Conservation (phyloP, 2,329 filamentous ascomycete species). For the Apiospora sp. region DNA sequence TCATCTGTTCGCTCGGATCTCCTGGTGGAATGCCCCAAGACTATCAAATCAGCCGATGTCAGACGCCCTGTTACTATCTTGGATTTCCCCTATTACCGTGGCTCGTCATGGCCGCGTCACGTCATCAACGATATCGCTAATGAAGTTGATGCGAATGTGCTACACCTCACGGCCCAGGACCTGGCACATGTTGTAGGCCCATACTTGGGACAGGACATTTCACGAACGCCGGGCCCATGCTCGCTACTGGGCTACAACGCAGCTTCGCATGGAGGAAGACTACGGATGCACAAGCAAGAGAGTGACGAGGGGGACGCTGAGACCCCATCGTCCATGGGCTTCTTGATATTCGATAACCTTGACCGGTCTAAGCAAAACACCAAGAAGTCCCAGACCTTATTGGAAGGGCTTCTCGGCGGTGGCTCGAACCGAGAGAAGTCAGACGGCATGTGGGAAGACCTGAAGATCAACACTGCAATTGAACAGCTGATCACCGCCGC, state of each 20-base stretch:
- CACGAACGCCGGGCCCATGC: slow-evolving; percentile 53
- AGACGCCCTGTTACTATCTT: slow-evolving; percentile 41
- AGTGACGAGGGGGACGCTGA: slow-evolving; percentile 31
- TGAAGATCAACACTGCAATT: slow-evolving; percentile 66
- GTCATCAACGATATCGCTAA: slow-evolving; percentile 65
- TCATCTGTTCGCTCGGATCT: slow-evolving; percentile 38
- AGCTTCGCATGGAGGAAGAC: slow-evolving; percentile 61
- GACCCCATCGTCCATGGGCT: slow-evolving; percentile 26
- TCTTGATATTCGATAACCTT: slow-evolving; percentile 29
- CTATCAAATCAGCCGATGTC: slow-evolving; percentile 35
- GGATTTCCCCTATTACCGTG: slow-evolving; percentile 37
- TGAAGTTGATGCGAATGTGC: slow-evolving; percentile 69
- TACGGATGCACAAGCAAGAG: slow-evolving; percentile 28
- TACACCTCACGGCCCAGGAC: slow-evolving; percentile 74
- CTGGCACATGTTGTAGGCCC: slow-evolving; percentile 73
- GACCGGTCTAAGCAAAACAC: slow-evolving; percentile 35
- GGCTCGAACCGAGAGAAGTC: slow-evolving; percentile 44
- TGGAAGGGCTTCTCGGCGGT: slow-evolving; percentile 55
- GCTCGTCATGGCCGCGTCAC: slow-evolving; percentile 34
- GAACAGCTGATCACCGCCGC: slow-evolving; percentile 63
- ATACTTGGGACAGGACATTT: slow-evolving; percentile 71
- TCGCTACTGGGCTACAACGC: slow-evolving; percentile 65
- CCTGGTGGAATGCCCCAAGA: slow-evolving; percentile 35
- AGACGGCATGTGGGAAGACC: slow-evolving; percentile 65
- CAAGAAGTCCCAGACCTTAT: slow-evolving; percentile 41